Evolutionary conservation across 2,329 filamentous ascomycete genomes (phyloP).

Genomic region (Alternaria panax): DNA sequence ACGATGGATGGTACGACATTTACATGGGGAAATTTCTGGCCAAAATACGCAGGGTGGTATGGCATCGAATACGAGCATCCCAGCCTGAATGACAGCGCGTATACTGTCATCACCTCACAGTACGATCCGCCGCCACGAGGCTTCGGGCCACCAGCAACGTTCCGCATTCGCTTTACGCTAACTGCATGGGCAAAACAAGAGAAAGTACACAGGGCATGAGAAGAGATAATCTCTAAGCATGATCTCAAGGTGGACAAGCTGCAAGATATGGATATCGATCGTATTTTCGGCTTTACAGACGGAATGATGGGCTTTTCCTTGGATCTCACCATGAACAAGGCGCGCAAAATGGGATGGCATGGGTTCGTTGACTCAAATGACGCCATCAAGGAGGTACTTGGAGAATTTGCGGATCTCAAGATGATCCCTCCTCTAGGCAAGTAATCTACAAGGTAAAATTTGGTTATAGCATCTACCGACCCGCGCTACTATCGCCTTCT

Average conservation of each 20-base stretch:
- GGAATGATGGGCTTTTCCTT: conserved; percentile 42
- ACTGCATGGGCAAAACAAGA: conserved; percentile 56
- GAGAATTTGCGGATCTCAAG: conserved; percentile 52
- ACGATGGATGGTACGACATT: conserved; percentile 55
- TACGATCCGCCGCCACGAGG: conserved; percentile 43
- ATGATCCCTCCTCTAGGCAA: conserved; percentile 51
- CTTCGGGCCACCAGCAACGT: conserved; percentile 54
- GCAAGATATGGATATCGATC: conserved; percentile 51
- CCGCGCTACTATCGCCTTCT: neutral
- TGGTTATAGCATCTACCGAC: neutral
- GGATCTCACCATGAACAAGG: conserved; percentile 55
- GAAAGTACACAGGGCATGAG: conserved; percentile 57
- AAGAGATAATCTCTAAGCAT: conserved; percentile 53
- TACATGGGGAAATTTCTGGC: conserved; percentile 59
- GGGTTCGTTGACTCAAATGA: conserved; percentile 58
- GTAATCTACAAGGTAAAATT: neutral
- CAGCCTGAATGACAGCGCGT: conserved; percentile 16
- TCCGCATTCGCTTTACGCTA: conserved; percentile 53
- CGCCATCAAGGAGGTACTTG: conserved; percentile 52
- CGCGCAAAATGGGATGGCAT: conserved; percentile 56
- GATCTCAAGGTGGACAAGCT: conserved; percentile 53
- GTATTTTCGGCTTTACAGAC: conserved; percentile 58
- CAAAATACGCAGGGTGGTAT: conserved; percentile 57
- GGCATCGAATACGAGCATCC: conserved; percentile 50
- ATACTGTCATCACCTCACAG: conserved; percentile 27